A percentile compares a stretch with the other conserved stretches of the same genome.
phyloP scores from a whole-genome alignment of 371 early-diverging fungal species.

The Saksenaea vasiformis region DNA sequence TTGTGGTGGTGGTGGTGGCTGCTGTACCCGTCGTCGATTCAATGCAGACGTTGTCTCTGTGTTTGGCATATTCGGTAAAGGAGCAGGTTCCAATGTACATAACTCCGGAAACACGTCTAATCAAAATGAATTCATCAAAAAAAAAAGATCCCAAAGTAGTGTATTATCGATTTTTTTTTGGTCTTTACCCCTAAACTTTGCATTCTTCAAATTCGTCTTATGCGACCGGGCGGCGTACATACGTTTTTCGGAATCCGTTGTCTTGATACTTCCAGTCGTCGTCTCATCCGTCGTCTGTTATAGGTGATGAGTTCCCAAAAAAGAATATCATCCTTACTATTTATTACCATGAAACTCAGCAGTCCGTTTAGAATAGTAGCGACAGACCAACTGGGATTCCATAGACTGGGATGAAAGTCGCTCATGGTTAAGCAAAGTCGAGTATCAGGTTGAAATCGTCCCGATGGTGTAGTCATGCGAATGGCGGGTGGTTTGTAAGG shows the following conservation, averaged over 20 bases:
- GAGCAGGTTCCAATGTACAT: slow-evolving; percentile 57
- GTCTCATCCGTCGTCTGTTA: slow-evolving; percentile 76
- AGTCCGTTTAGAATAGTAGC: slow-evolving; percentile 94
- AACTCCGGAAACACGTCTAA: slow-evolving; percentile 79
- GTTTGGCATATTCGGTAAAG: slow-evolving; percentile 41
- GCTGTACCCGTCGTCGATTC: slow-evolving; percentile 14
- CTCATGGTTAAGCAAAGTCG: slow-evolving; percentile 94
- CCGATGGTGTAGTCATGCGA: slow-evolving; percentile 91
- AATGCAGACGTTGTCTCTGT: slow-evolving; percentile 2
- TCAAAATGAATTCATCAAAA: not conserved
- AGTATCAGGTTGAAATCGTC: slow-evolving; percentile 89
- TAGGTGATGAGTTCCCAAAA: not conserved
- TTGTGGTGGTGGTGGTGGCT: slow-evolving; percentile 12
- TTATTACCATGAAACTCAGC: slow-evolving; percentile 89
- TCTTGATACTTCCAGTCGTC: slow-evolving; percentile 90
- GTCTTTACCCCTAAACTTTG: slow-evolving; percentile 71
- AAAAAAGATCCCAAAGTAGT: not conserved
- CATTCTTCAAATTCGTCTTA: slow-evolving; percentile 71
- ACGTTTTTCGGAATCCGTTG: slow-evolving; percentile 76
- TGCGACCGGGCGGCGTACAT: slow-evolving; percentile 80
- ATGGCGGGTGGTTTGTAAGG: slow-evolving; percentile 96
- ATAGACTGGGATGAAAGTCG: slow-evolving; percentile 91
- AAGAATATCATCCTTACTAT: not conserved
- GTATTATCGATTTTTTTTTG: not conserved
- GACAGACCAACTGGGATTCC: slow-evolving; percentile 98